A percentile compares a stretch with the other conserved stretches of the same genome.
Conservation (phyloP, 164 flowering plant species). For the Macadamia tetraphylla region DNA sequence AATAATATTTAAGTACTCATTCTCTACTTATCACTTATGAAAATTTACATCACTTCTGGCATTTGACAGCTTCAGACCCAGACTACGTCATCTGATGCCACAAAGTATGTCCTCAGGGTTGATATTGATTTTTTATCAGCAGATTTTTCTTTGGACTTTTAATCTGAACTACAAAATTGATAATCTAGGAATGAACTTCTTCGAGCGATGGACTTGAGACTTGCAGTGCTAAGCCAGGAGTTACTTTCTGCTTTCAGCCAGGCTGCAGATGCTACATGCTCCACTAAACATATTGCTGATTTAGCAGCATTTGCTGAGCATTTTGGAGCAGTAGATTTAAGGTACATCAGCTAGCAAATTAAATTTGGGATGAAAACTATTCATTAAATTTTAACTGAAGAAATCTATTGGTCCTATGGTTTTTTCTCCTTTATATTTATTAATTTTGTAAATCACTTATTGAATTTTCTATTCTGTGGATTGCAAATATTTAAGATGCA, state of each 20-base stretch:
- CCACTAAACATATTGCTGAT: slow-evolving; percentile 42
- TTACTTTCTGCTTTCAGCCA: slow-evolving; percentile 42
- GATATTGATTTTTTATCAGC: background rate
- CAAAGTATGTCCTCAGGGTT: slow-evolving; percentile 51
- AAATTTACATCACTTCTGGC: slow-evolving; percentile 7
- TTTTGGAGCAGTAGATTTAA: slow-evolving; percentile 50
- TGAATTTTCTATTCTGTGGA: background rate
- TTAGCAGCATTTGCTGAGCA: slow-evolving; percentile 43
- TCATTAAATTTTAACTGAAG: background rate
- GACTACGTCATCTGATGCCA: slow-evolving; percentile 44
- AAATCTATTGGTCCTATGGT: background rate
- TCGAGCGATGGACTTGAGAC: slow-evolving; percentile 78
- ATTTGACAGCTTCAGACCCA: slow-evolving; percentile 37
- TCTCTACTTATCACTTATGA: background rate
- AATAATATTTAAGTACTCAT: background rate
- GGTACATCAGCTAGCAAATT: slow-evolving; percentile 30
- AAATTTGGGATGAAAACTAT: background rate
- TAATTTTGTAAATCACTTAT: background rate
- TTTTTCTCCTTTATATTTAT: background rate
- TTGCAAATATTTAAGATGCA: background rate
- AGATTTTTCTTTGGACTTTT: slow-evolving; percentile 3
- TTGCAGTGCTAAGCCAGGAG: slow-evolving; percentile 48
- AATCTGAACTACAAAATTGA: slow-evolving; percentile 5
- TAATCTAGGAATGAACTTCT: slow-evolving; percentile 71
- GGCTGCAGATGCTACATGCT: slow-evolving; percentile 42